phyloP scores from a whole-genome alignment of 306 rosid species.

The Pterocarpus macrocarpus region DNA sequence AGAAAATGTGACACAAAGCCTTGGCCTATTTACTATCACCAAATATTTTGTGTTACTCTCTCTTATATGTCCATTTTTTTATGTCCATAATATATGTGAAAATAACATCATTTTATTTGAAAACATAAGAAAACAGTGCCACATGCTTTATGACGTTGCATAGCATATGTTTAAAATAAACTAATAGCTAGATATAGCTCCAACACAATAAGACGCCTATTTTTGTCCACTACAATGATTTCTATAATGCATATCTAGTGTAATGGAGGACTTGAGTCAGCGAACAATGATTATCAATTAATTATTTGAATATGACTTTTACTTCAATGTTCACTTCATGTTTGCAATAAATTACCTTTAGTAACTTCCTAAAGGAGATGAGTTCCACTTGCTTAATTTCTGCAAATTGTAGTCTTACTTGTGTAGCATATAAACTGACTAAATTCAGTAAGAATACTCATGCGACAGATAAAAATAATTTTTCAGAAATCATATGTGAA shows the following conservation, averaged over 20 bases:
- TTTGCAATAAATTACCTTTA: constrained; percentile 5
- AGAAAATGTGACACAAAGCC: too few species aligned
- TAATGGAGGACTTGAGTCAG: constrained; percentile 30
- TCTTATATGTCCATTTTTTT: too few species aligned
- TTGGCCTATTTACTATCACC: too few species aligned
- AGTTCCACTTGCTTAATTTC: constrained; percentile 32
- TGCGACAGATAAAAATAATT: background rate
- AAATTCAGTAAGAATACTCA: background rate
- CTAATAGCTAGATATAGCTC: background rate
- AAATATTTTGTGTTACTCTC: too few species aligned
- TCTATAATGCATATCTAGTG: constrained; percentile 10
- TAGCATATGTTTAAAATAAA: background rate
- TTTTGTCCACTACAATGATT: constrained; percentile 36
- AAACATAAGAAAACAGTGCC: background rate
- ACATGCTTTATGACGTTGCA: background rate
- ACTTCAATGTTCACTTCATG: constrained; percentile 5
- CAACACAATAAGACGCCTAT: background rate
- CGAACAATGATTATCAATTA: background rate
- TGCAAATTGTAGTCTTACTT: background rate
- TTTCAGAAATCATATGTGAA: background rate
- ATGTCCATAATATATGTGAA: too few species aligned
- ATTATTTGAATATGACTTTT: constrained; percentile 27
- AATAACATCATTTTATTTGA: background rate
- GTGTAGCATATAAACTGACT: background rate
- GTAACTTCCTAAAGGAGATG: constrained; percentile 20